Conservation (phyloP, 805 yeast genomes). For the Candida ipomoeae region DNA sequence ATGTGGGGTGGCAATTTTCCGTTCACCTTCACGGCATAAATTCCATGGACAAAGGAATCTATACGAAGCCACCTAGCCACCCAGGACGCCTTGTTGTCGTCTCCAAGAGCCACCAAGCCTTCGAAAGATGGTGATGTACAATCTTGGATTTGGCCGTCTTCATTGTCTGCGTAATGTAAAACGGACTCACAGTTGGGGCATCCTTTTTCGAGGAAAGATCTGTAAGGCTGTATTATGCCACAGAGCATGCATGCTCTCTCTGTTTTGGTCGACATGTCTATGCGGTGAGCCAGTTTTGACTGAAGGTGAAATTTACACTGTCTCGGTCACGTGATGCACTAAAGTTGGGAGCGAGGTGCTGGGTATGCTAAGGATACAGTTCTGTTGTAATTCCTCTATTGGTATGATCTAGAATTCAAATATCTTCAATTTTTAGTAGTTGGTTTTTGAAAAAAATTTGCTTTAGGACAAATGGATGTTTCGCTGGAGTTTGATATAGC, state of each 20-base stretch:
- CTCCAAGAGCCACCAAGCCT: constrained; percentile 88
- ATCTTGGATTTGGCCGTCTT: constrained; percentile 79
- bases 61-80: constrained; percentile 94
- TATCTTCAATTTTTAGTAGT: too few relatives aligned
- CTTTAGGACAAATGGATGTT: too few relatives aligned
- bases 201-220: constrained; percentile 70
- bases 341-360: not conserved
- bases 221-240: constrained; percentile 82
- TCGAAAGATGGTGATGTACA: constrained; percentile 96
- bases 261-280: constrained; percentile 50
- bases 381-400: too few relatives aligned
- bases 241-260: constrained; percentile 98
- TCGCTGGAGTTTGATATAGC: too few relatives aligned
- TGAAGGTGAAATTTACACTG: not conserved
- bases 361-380: not conserved
- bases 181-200: constrained; percentile 96
- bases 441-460: too few relatives aligned
- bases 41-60: constrained; percentile 81
- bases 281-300: not conserved
- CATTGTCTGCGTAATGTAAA: constrained; percentile 69
- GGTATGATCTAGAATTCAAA: too few relatives aligned
- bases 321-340: constrained; percentile 1
- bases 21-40: constrained; percentile 89
- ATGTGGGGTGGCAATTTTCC: constrained; percentile 90
- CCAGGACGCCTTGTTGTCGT: constrained; percentile 79